Conservation (phyloP, 176 grass and related monocot genomes). For the Urochloa ruziziensis region DNA sequence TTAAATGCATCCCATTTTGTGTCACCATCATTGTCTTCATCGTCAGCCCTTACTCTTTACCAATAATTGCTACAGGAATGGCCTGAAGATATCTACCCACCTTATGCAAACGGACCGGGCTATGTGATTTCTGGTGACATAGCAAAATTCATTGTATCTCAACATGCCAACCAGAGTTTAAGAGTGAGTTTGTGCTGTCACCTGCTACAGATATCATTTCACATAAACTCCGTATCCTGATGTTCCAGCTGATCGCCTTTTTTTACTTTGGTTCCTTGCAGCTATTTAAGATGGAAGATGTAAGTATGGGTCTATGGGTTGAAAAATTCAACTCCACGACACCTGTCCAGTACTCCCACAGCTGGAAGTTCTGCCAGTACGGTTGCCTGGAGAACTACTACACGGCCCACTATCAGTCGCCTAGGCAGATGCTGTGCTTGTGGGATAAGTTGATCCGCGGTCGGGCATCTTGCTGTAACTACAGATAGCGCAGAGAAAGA, state of each 20-base stretch:
- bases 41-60: background rate
- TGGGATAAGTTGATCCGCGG: constrained; percentile 82
- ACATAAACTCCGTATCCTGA: constrained; percentile 7
- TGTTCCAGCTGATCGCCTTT: background rate
- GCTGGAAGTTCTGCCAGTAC: constrained; percentile 95
- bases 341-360: constrained; percentile 80
- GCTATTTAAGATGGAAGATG: constrained; percentile 99
- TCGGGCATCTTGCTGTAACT: constrained; percentile 75
- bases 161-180: constrained; percentile 73
- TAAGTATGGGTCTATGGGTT: constrained; percentile 94
- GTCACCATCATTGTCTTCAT: background rate
- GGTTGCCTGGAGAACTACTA: constrained; percentile 87
- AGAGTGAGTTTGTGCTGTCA: constrained; percentile 46
- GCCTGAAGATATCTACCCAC: constrained; percentile 93
- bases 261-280: constrained; percentile 40
- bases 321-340: constrained; percentile 81
- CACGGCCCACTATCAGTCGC: constrained; percentile 96
- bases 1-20: background rate
- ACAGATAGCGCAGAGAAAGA: constrained; percentile 51
- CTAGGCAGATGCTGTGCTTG: constrained; percentile 82
- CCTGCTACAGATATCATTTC: background rate
- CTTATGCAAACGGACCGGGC: constrained; percentile 92
- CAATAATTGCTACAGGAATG: constrained; percentile 63
- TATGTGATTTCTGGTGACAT: constrained; percentile 90
- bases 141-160: constrained; percentile 71